These are phyloP conservation scores for Rutstroemia sp. DNA, from an alignment of 2,329 filamentous ascomycete genomes.

Conservation along the genomic window DNA sequence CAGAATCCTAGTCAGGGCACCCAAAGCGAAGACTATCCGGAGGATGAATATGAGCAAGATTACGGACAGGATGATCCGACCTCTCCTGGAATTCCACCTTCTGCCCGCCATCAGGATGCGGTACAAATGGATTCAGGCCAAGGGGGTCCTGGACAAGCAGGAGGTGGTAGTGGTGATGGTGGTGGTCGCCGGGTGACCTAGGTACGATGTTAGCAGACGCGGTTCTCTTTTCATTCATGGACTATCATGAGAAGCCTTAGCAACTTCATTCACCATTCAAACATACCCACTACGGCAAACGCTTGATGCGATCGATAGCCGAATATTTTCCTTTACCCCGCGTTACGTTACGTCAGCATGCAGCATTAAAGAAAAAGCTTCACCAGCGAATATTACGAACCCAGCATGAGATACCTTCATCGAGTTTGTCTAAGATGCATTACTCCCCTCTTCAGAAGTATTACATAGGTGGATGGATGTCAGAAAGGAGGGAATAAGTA, in stretches of 20 bases:
- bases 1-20: slow-evolving; percentile 30
- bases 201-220: background rate
- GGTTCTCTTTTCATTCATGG: background rate
- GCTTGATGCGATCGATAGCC: background rate
- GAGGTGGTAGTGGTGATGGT: background rate
- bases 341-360: slow-evolving; percentile 1
- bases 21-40: slow-evolving; percentile 42
- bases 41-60: slow-evolving; percentile 44
- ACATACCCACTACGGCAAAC: background rate
- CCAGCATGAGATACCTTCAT: slow-evolving; percentile 4
- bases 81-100: background rate
- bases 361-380: slow-evolving; percentile 1
- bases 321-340: background rate
- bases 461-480: background rate
- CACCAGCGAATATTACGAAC: background rate
- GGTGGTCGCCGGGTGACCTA: slow-evolving; percentile 6
- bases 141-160: background rate
- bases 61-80: slow-evolving; percentile 14
- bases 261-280: background rate
- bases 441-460: slow-evolving; percentile 6
- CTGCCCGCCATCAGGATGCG: background rate
- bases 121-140: background rate
- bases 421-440: slow-evolving; percentile 1
- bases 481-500: background rate
- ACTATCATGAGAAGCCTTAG: background rate